A percentile compares a stretch with the other conserved stretches of the same genome.
Conservation (phyloP, 306 rosid species). For the Vigna reflexopilosa region DNA sequence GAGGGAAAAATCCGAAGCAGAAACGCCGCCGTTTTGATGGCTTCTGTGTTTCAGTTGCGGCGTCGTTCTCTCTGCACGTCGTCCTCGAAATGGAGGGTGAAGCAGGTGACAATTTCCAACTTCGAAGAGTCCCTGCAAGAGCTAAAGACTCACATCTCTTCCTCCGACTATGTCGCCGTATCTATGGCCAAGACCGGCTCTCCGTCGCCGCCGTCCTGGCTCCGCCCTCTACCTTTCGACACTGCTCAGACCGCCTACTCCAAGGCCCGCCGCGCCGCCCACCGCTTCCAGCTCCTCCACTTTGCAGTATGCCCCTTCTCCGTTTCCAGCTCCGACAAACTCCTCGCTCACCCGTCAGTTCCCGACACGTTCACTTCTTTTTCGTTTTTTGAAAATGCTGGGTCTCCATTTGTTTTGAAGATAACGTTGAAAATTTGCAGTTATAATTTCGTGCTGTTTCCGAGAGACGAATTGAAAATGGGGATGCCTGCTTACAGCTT, state of each 20-base stretch:
- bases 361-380: not conserved
- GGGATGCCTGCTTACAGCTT: slow-evolving; percentile 93
- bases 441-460: slow-evolving; percentile 82
- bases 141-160: slow-evolving; percentile 55
- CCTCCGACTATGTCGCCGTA: slow-evolving; percentile 74
- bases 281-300: slow-evolving; percentile 80
- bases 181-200: slow-evolving; percentile 80
- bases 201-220: slow-evolving; percentile 65
- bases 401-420: not conserved
- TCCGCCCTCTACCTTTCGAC: slow-evolving; percentile 73
- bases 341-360: slow-evolving; percentile 81
- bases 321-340: slow-evolving; percentile 52
- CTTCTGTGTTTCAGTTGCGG: slow-evolving; percentile 45
- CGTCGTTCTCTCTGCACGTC: slow-evolving; percentile 56
- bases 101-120: slow-evolving; percentile 74
- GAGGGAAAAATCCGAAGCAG: not conserved
- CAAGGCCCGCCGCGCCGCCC: slow-evolving; percentile 76
- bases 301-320: slow-evolving; percentile 90
- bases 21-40: not conserved
- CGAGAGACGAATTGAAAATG: slow-evolving; percentile 79
- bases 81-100: slow-evolving; percentile 62
- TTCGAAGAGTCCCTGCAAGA: slow-evolving; percentile 63
- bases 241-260: slow-evolving; percentile 65
- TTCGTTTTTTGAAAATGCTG: not conserved
- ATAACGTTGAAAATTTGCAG: slow-evolving; percentile 43